Evolutionary conservation across 805 yeast species (phyloP), one percentile per base, ranked within the genome.

Genomic region (Saturnispora quitensis): DNA sequence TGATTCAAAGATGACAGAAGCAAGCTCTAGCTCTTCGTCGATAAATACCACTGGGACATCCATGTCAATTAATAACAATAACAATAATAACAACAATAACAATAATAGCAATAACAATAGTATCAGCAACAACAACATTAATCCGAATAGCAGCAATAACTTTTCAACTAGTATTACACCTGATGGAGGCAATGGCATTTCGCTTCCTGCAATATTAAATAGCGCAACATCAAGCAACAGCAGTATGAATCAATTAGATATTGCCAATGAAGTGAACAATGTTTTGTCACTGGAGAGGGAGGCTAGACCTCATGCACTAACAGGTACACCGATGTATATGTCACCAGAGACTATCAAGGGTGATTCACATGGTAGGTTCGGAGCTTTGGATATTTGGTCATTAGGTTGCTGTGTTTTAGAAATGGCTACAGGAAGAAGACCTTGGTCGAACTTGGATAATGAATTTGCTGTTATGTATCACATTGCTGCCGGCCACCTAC

Each of bases 251-350:
- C 35, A 49, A 20, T 36, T 28, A 38, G 52, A 50, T 10, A 20
- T 34, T 15, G 27, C 51, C 15, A 33, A 25, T 10, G 53, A 31
- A 13, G 40, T 40, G 10, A 40, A 34, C 13, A 38, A 35, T 27
- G 47, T 51, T 10, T 33, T 51, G 6, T 2, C 45, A 6, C n/a
- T 49, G 8, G 55, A 54, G 24, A 51, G 52, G 20, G 45, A 43
- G 10, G 47, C 28, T 28, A 63, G 62, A 46, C 60, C 66, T 4
- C 63, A 64, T 51, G 63, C 60, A 13, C 75, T 86, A 73, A 82
- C 95, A 2, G 99, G 99, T 40, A 93, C 99, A 0, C 98, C 98
- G 15, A 93, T 91, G 97, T 93, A 93, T 69, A 91, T 93, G 98
- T 89, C 98, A 0, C 99, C 99, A 0, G 99, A 93, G 62, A 86